These are phyloP conservation scores for Solanum hybrid DNA, from an alignment of 305 asterid species.

Conservation along the genomic window DNA sequence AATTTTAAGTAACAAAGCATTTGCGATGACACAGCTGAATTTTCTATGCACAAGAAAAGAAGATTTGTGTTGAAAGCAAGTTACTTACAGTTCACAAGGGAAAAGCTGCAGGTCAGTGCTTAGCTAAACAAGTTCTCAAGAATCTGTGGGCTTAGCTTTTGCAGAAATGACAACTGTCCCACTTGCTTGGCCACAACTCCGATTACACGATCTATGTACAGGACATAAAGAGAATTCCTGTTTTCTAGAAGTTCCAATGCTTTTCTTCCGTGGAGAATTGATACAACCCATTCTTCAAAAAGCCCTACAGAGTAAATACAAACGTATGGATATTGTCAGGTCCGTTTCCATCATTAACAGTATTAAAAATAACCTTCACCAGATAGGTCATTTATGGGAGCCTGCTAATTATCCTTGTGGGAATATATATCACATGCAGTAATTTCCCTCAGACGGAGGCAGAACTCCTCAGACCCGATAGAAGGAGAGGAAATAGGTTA, in stretches of 20 bases:
- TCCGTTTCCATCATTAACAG: not conserved
- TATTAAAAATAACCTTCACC: not conserved
- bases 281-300: slow-evolving; percentile 75
- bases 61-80: not conserved
- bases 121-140: slow-evolving; percentile 49
- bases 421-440: not conserved
- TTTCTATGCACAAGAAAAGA: slow-evolving; percentile 1
- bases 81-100: not conserved
- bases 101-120: not conserved
- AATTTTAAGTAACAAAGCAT: not conserved
- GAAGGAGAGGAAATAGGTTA: not conserved
- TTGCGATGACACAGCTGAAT: not conserved
- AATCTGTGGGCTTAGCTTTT: slow-evolving; percentile 46
- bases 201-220: slow-evolving; percentile 80
- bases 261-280: slow-evolving; percentile 60
- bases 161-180: slow-evolving; percentile 47
- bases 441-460: not conserved
- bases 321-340: not conserved
- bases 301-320: slow-evolving; percentile 33
- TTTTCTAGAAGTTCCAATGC: slow-evolving; percentile 62
- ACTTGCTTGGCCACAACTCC: slow-evolving; percentile 63
- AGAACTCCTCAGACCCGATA: not conserved
- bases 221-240: slow-evolving; percentile 62
- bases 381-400: not conserved
- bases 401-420: not conserved